These are phyloP conservation scores for Zizania latifolia DNA, from an alignment of 176 grass and related monocot species.

Conservation along the genomic window DNA sequence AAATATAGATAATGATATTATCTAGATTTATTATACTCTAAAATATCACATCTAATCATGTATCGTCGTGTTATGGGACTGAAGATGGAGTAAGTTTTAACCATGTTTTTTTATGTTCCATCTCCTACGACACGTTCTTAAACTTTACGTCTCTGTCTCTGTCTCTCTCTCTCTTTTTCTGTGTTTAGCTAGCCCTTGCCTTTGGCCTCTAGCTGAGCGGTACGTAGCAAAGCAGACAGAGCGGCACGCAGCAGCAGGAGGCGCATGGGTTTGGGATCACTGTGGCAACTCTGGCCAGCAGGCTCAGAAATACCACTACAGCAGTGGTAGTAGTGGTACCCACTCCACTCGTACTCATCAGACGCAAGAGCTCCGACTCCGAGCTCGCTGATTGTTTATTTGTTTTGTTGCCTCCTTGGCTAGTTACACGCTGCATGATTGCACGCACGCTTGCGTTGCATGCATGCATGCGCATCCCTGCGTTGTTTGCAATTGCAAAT, in stretches of 20 bases:
- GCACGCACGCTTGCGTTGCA: background rate
- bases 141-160: constrained; percentile 6
- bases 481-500: background rate
- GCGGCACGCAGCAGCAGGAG: background rate
- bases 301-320: background rate
- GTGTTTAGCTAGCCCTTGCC: background rate
- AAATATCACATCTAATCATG: too few species aligned
- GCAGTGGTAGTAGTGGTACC: background rate
- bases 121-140: background rate
- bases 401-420: background rate
- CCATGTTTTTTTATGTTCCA: too few species aligned
- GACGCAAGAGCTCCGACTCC: background rate
- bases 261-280: constrained; percentile 11
- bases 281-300: constrained; percentile 20
- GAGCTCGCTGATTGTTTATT: too few species aligned
- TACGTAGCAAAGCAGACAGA: background rate
- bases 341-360: background rate
- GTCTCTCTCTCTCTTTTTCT: constrained; percentile 27
- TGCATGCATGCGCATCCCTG: background rate
- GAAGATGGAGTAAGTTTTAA: too few species aligned
- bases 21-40: too few species aligned
- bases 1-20: too few species aligned
- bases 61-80: too few species aligned
- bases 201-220: constrained; percentile 18
- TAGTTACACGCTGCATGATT: background rate